Percentiles rank a stretch among this genome's conserved stretches.
These are phyloP conservation scores for Cyclotella cryptica DNA, from an alignment of 108 stramenopile genomes.

Conservation along the genomic window DNA sequence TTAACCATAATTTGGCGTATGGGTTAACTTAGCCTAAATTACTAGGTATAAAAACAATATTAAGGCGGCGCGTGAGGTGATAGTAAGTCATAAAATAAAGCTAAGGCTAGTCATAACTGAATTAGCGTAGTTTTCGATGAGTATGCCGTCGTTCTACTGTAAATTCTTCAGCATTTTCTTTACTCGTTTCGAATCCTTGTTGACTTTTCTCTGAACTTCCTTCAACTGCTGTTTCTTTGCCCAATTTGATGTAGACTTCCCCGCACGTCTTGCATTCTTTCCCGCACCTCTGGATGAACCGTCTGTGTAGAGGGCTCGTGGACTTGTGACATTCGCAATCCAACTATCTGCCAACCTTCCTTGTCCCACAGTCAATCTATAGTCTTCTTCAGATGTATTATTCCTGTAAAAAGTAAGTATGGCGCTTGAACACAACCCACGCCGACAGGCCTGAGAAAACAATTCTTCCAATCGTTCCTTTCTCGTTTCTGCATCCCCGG, in stretches of 20 bases:
- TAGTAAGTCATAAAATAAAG: neutral
- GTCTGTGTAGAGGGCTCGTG: conserved; percentile 54
- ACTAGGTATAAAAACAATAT: too few species aligned
- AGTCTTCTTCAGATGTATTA: conserved; percentile 53
- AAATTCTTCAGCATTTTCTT: conserved; percentile 40
- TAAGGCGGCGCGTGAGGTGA: too few species aligned
- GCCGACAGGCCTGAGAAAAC: conserved; percentile 55
- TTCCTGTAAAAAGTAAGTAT: conserved; percentile 44
- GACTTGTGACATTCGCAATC: conserved; percentile 54
- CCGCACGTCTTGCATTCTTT: conserved; percentile 54
- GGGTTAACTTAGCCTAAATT: too few species aligned
- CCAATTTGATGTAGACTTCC: conserved; percentile 59
- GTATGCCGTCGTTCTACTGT: neutral
- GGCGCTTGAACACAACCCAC: conserved; percentile 34
- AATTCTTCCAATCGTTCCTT: conserved; percentile 43
- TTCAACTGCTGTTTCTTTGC: conserved; percentile 45
- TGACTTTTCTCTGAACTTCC: conserved; percentile 17
- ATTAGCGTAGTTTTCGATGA: neutral
- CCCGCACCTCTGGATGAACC: conserved; percentile 49
- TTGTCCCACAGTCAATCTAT: conserved; percentile 46
- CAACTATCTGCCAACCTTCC: conserved; percentile 56
- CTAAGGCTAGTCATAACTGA: neutral
- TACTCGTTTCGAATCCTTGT: conserved; percentile 32
- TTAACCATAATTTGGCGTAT: too few species aligned
- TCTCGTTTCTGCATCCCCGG: conserved; percentile 26